Base-by-base conservation (phyloP, 2,329 filamentous ascomycete species). In the Paracoccidioides brasiliensis region DNA sequence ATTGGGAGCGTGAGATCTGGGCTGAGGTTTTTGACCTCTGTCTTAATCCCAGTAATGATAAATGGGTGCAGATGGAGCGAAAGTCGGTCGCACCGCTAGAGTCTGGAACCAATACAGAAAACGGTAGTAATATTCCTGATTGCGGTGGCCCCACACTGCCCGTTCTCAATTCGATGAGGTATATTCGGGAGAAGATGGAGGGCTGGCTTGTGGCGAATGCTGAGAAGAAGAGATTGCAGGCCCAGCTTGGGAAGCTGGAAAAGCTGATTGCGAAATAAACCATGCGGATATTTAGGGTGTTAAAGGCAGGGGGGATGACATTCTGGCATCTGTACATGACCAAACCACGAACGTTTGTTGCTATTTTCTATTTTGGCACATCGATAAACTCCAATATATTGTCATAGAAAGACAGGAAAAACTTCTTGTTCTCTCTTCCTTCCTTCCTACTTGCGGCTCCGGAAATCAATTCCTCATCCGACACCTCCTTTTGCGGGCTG, bases 1-100 rank as follows among this genome's bases (percentile, higher is more conserved):
- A 98, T 72, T 98, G 93, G 93, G 90, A 97, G 76, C 86, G 84
- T 51, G 90, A 95, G 52, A 81, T 97, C 46, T 98, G 93, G 93
- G 72, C 68, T 2, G 83, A 86, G 58, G 83, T 86, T 50, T 95
- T 98, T 69, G 86, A 90, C 61, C 64, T 97, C 57, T 72, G 97
- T 61, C 76, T 98, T 45, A 98, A 98, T 69, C 90, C 91, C 0
- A 63, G 64, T 8, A 62, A 63, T 3, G 77, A 80, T 2, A 78
- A 76, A 56, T 82, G 84, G 70, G 70, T 80, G n/a, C 79, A 79
- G 8, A 74, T 67, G 0, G 90, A 90, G 69, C 82, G 54, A 3
- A 55, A 43, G 6, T 28, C 50, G 14, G 15, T 43, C 42, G 30
- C 44, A 35, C 55, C 55, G 38, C 30, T 15, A 40, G 45, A 48